phyloP scores from a whole-genome alignment of 495 filamentous ascomycete genomes.

The Trypethelium eluteriae region DNA sequence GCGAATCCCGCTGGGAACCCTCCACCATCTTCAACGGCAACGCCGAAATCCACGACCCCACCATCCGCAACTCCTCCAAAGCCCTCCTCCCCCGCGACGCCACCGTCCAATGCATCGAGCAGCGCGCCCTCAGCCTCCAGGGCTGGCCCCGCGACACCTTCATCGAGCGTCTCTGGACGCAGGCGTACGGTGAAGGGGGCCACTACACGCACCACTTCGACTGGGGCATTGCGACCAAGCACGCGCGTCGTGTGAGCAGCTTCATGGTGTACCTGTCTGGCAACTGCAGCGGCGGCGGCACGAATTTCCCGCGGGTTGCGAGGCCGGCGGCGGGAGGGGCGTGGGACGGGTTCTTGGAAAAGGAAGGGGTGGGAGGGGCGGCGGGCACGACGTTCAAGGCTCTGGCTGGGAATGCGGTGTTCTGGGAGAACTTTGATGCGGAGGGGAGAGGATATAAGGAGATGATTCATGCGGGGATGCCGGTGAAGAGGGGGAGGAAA shows the following conservation, averaged over 20 bases:
- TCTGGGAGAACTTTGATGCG: constrained; percentile 62
- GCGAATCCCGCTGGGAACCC: constrained; percentile 44
- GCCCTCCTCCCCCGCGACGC: constrained; percentile 51
- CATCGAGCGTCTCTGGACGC: constrained; percentile 56
- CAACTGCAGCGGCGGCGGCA: constrained; percentile 47
- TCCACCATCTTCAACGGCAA: constrained; percentile 49
- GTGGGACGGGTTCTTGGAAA: constrained; percentile 57
- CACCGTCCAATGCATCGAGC: constrained; percentile 59
- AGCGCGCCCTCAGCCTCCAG: constrained; percentile 61
- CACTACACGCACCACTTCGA: constrained; percentile 56
- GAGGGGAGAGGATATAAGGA: constrained; percentile 57
- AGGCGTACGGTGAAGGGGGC: constrained; percentile 51
- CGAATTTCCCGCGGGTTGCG: constrained; percentile 20
- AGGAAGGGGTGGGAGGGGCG: constrained; percentile 37
- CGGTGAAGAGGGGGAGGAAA: constrained; percentile 60
- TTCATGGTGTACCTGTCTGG: constrained; percentile 54
- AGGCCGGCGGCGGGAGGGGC: constrained; percentile 18
- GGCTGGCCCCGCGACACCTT: constrained; percentile 54
- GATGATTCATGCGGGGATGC: constrained; percentile 63
- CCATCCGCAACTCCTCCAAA: constrained; percentile 50
- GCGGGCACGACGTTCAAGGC: constrained; percentile 61
- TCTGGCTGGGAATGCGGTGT: constrained; percentile 62
- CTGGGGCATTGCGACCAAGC: constrained; percentile 36
- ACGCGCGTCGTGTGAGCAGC: constrained; percentile 32
- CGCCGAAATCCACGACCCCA: constrained; percentile 40